Base-by-base conservation (phyloP, 805 yeast genomes). In the Teunomyces stri region DNA sequence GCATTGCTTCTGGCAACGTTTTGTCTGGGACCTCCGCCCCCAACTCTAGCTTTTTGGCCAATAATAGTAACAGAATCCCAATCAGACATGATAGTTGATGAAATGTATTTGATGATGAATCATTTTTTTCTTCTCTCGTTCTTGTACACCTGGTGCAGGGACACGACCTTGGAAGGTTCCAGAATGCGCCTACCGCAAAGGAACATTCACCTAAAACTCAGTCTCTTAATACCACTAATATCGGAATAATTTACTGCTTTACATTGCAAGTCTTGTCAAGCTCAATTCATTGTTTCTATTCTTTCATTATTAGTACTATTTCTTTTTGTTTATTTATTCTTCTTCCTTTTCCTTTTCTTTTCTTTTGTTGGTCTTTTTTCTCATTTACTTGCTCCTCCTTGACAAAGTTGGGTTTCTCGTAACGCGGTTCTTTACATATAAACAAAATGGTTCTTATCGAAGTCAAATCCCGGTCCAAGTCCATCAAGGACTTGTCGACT, bases 41-140 rank as follows among this genome's bases (percentile, higher is more conserved):
- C 96, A 47, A 84, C 79, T 70, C 92, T 83, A 57, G 94, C 96
- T 59, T 85, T 87, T 57, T 82, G 83, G 49, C 99, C 99, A 59
- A 94, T 89, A 50, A 87, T 72, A 38, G 97, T 90, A 60, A 84
- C 91, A 51, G 82, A 66, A 69, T 94, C 97, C 99, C 99, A 94
- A 71, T 90, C 98, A 46, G 77, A 72, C 77, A 72, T 72, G 34
- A 43, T 58, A 12, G 31, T 30, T 6, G 22, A 20, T 16, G 40
- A 18, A 30, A 13, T 18, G 40, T 21, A 21, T 11, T 11, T 11
- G 40, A 18, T 15, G 20, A 16, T 37, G 29, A 37, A 22, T 21
- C 42, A 21, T 35, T 37, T 44, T 44, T 44, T 37, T 36, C 9
- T 13, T 44, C 30, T 36, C 9, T 13, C 29, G 12, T 9, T 21